Base-by-base conservation (phyloP, 805 yeast species). In the Cyberlindnera maritima region DNA sequence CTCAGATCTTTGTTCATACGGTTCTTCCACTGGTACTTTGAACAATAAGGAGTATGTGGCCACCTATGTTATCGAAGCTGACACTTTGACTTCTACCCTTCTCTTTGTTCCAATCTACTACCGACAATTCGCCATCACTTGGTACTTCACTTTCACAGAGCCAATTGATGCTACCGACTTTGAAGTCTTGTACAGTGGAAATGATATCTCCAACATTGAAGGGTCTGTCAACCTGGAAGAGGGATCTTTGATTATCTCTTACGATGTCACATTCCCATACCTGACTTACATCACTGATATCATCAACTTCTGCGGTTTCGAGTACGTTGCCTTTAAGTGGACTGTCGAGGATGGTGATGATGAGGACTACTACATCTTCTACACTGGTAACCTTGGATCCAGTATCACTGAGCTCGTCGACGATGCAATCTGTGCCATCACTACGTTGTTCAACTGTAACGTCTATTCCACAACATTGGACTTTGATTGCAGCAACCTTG, bases 151-250 rank as follows among this genome's bases (percentile, higher is more conserved):
- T 5, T 51, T 54, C 38, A 14, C 31, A 23, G 48, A 50, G 23
- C 32, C 43, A 1, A 15, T 49, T 14, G 39, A 47, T 37, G 55
- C 53, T 18, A 25, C 42, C 21, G 45, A 36, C n/a, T 55, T 55
- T 43, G 21, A 12, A 15, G 41, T 38, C 15, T n/a, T 25, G 35
- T 34, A 34, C n/a, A 44, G 34, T 20, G 59, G 55, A 28, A 6
- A 37, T 13, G 26, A 37, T 11, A n/a, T 50, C 15, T 10, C 38
- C 4, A 35, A 40, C 26, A 10, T 46, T 11, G 15, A n/a, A 3
- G 59, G 53, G 38, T 21, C 13, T n/a, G 57, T 49, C 12, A 55
- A 55, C 48, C 41, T 55, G 34, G 49, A 51, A 14, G 45, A 47
- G n/a, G 55, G 56, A 45, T 38, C 49, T 3, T 41, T 47, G 36